phyloP scores from a whole-genome alignment of 2,329 filamentous ascomycete genomes.

The Hypoxylon sp. region DNA sequence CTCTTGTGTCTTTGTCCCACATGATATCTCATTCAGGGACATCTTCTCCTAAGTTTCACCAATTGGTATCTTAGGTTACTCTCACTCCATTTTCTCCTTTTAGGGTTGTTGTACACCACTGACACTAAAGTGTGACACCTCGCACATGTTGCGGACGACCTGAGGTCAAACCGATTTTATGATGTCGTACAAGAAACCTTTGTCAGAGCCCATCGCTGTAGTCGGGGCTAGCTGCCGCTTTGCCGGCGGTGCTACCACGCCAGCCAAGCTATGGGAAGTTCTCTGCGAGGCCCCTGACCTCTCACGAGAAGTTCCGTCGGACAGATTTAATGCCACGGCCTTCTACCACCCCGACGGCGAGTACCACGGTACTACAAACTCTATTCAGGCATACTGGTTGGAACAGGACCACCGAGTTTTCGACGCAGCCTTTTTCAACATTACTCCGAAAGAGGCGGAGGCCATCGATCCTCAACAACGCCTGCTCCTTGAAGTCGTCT shows the following conservation, averaged over 20 bases:
- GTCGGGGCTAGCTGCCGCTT: slow-evolving; percentile 54
- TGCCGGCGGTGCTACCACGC: slow-evolving; percentile 49
- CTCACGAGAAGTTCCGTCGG: slow-evolving; percentile 49
- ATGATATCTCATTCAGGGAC: not conserved
- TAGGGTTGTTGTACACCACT: slow-evolving; percentile 7
- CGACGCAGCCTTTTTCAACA: slow-evolving; percentile 56
- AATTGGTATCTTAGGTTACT: slow-evolving; percentile 1
- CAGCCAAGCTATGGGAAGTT: slow-evolving; percentile 51
- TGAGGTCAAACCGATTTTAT: not conserved
- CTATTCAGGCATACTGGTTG: slow-evolving; percentile 53
- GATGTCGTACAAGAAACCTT: slow-evolving; percentile 44
- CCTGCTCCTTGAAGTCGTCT: slow-evolving; percentile 55
- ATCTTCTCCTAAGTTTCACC: not conserved
- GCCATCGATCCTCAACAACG: slow-evolving; percentile 56
- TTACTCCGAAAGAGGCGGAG: slow-evolving; percentile 56
- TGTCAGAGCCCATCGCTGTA: slow-evolving; percentile 51
- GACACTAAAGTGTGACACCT: slow-evolving; percentile 10
- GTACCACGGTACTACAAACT: slow-evolving; percentile 54
- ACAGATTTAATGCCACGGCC: slow-evolving; percentile 49
- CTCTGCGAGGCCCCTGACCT: slow-evolving; percentile 50
- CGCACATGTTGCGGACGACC: not conserved
- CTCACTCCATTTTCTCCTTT: not conserved
- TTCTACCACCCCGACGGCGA: slow-evolving; percentile 53
- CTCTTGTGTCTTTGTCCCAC: not conserved
- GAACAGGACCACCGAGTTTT: slow-evolving; percentile 50